Evolutionary conservation across 2,329 filamentous ascomycete species (phyloP), one percentile per base, ranked within the genome.

Genomic region (Arthrobotrys pseudoclavata): DNA sequence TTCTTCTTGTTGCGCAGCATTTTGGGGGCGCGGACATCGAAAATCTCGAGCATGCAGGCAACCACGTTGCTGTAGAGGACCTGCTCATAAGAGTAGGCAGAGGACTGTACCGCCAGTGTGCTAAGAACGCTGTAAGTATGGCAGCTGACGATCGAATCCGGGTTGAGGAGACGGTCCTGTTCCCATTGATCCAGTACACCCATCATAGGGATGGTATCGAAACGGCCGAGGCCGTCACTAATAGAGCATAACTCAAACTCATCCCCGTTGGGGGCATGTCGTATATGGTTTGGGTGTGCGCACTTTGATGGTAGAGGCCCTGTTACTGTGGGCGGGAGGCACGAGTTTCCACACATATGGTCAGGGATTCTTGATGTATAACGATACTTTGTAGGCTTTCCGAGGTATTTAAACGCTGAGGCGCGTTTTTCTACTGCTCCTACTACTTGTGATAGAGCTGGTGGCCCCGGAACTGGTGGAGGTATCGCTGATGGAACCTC

Each of bases 1-100:
- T 76, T 76, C 29, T 76, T 76, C 48, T 66, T 76, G 40, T 69
- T 69, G 6, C 71, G 55, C 15, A 76, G 64, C 71, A 76, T 76
- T 48, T 69, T 69, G 20, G 71, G 71, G 18, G 64, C 71, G 34
- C 69, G 64, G 1, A 52, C 12, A 10, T 69, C 48, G 48, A 76
- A 60, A 2, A 76, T 48, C 53, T 76, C 57, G 3, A 76, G 71
- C 34, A 66, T 66, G 13, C 55, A 69, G 13, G 55, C 34, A 12
- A 76, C 61, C 1, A 76, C 48, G 22, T 69, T 76, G 18, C 47
- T 64, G 42, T 64, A 76, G 4, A 76, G 47, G 1, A 52, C 40
- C 18, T 76, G 71, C 26, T 76, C 71, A 20, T 63, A 66, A 20
- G 57, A 69, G 31, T 76, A 76, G 29, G 64, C 69, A 26, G 64